Base-by-base conservation (phyloP, 2,329 filamentous ascomycete genomes). In the Fusarium denticulatum region DNA sequence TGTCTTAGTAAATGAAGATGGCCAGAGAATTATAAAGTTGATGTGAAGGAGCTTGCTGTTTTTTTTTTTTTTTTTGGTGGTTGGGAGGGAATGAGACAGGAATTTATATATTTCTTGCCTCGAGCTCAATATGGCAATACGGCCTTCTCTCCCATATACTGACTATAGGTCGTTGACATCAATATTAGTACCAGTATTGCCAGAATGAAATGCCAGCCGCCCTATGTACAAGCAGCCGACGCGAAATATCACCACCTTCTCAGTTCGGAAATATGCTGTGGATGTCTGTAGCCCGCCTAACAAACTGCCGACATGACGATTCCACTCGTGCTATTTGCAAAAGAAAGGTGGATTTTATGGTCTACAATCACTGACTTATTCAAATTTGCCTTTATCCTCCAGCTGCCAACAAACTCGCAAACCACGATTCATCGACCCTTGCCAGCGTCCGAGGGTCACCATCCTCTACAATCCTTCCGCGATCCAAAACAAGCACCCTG, bases 321-420 rank as follows among this genome's bases (percentile, higher is more conserved):
- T 1, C 9, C 9, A 0, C 14, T 47, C 10, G 7, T 16, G 9
- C 20, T 30, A 9, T 16, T 16, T 5, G 2, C 5, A 22, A 7
- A n/a, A 12, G 5, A 30, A 30, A 16, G 0, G 0, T 32, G 3
- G 7, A 7, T 12, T 0, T 3, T 4, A 6, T n/a, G 10, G 14
- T n/a, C 6, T 12, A 0, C 12, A 16, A 9, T n/a, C 20, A n/a
- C 14, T 30, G 5, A 30, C 3, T 14, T 30, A 6, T 47, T 30
- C 18, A 5, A 9, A 16, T 13, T 20, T 10, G 3, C 3, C 3
- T 53, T 39, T n/a, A 40, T 39, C 36, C 3, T 14, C 15, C 26
- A 39, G 52, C 36, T 10, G 26, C 32, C 3, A 58, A 1, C 0
- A 58, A 1, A 36, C n/a, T 46, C 2, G 18, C 55, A 47, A 58